Percentiles rank a stretch among this genome's conserved stretches.
Conservation (phyloP, 1,139 yeast species). For the Pichia sp. region DNA sequence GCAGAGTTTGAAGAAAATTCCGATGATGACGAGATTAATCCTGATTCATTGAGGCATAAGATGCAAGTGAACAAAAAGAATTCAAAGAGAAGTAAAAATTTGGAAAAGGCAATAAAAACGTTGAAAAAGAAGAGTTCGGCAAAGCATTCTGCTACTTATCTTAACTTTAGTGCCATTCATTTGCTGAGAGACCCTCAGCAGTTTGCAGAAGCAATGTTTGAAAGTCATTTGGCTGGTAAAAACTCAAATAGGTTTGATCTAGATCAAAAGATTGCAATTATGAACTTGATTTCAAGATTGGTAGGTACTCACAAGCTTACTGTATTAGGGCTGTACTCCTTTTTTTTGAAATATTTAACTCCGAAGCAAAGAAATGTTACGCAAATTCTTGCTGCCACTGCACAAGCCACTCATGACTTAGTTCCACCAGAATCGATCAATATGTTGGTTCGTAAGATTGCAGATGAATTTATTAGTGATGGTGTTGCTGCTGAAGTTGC, state of each 20-base stretch:
- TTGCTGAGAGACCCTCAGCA: constrained; percentile 95
- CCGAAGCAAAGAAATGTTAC: constrained; percentile 95
- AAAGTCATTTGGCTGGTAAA: constrained; percentile 63
- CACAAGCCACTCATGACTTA: constrained; percentile 92
- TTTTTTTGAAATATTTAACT: constrained; percentile 78
- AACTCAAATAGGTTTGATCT: constrained; percentile 58
- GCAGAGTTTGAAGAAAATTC: constrained; percentile 68
- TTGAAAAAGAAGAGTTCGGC: constrained; percentile 55
- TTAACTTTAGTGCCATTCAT: constrained; percentile 92
- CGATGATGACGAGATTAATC: constrained; percentile 69
- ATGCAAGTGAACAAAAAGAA: constrained; percentile 79
- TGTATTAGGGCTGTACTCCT: constrained; percentile 82
- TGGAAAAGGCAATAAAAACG: constrained; percentile 63
- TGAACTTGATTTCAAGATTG: constrained; percentile 80
- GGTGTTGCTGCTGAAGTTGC: constrained; percentile 98
- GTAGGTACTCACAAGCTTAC: constrained; percentile 93
- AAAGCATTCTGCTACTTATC: constrained; percentile 56
- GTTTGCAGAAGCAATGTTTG: constrained; percentile 79
- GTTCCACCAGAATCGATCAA: constrained; percentile 90
- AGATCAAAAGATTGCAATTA: constrained; percentile 81
- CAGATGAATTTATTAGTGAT: constrained; percentile 95
- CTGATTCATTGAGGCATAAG: constrained; percentile 66
- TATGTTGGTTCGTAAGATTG: constrained; percentile 79
- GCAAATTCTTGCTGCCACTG: constrained; percentile 92
- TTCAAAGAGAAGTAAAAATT: constrained; percentile 68